Conservation (phyloP, 140 eudicot species). For the Anethum foeniculum region DNA sequence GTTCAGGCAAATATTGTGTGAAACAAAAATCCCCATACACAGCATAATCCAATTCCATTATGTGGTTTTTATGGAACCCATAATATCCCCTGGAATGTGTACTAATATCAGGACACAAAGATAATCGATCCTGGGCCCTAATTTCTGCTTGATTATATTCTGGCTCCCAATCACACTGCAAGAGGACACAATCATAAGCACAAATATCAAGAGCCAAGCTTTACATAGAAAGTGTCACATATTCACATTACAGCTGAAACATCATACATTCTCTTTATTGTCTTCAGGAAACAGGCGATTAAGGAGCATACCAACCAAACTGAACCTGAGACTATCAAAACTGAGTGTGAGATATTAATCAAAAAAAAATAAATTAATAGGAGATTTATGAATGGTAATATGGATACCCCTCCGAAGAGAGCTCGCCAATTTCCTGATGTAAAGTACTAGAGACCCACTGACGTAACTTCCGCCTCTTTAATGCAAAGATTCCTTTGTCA, state of each 20-base stretch:
- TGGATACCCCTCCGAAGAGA: conserved; percentile 52
- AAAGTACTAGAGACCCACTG: conserved; percentile 39
- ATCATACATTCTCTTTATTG: conserved; percentile 34
- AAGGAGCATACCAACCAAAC: conserved; percentile 60
- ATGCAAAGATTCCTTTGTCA: conserved; percentile 45
- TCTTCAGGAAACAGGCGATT: conserved; percentile 50
- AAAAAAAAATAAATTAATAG: background rate
- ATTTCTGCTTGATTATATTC: conserved; percentile 16
- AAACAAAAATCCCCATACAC: conserved; percentile 22
- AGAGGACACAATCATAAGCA: conserved; percentile 20
- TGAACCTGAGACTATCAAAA: conserved; percentile 37
- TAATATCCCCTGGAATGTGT: conserved; percentile 13
- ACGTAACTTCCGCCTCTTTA: conserved; percentile 48
- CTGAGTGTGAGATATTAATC: conserved; percentile 8
- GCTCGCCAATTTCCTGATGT: conserved; percentile 31
- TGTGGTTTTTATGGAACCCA: conserved; percentile 20
- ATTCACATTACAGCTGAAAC: conserved; percentile 9
- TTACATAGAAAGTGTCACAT: conserved; percentile 3
- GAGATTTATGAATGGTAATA: conserved; percentile 4
- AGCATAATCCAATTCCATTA: conserved; percentile 1
- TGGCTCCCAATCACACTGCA: conserved; percentile 29
- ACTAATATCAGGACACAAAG: conserved; percentile 11
- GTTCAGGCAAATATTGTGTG: conserved; percentile 9
- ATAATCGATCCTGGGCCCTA: conserved; percentile 19
- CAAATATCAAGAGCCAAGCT: background rate